Evolutionary conservation across 306 rosid species (phyloP).

Genomic region (Vicia faba): DNA sequence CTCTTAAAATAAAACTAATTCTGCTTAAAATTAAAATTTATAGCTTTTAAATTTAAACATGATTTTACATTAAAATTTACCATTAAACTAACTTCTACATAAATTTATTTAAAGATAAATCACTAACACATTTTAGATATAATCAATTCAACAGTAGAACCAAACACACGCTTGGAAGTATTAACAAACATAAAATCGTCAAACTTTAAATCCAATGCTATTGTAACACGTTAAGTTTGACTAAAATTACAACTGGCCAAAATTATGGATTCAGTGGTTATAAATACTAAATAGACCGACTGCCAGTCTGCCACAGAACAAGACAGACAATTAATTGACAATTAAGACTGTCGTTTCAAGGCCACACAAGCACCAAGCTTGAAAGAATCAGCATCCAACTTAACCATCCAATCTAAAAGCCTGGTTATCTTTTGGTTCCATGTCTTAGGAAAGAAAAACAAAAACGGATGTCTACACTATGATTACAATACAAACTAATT

Average conservation of each 20-base stretch:
- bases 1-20: no score
- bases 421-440: background rate
- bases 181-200: no score
- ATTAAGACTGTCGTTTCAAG: background rate
- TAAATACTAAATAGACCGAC: background rate
- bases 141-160: no score
- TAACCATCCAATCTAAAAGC: background rate
- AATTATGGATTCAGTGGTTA: background rate
- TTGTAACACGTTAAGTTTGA: background rate
- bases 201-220: background rate
- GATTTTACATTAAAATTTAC: no score
- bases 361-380: background rate
- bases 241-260: background rate
- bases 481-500: constrained; percentile 17
- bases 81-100: no score
- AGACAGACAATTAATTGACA: background rate
- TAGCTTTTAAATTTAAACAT: no score
- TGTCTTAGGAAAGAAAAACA: constrained; percentile 1
- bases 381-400: constrained; percentile 1
- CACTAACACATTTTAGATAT: no score
- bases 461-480: constrained; percentile 11
- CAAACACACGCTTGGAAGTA: no score
- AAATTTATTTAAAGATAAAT: no score
- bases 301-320: background rate
- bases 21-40: no score